Evolutionary conservation across 163 green algal species (phyloP), one percentile per base, ranked within the genome.

Genomic region (Prototheca wickerhamii): DNA sequence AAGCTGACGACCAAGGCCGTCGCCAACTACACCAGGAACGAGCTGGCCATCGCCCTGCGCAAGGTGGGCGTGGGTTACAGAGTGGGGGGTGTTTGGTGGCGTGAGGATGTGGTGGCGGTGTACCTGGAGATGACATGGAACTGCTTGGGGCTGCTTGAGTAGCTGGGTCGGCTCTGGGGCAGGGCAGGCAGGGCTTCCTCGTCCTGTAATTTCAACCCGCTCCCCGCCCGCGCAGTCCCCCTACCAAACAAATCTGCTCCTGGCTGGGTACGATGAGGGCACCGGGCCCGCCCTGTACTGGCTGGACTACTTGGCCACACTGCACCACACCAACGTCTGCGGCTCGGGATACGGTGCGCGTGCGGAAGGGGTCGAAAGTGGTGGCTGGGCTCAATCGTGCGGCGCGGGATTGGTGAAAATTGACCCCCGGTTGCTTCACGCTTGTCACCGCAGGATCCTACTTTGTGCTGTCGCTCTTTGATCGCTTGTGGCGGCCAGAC

Each of bases 221-320:
- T 44, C 37, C 37, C 15, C 37, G 10, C 15, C 28, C 4, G 17
- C 72, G 59, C 82, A 96, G 90, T 86, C 82, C 0, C 88, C 92
- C 0, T 98, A 98, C 73, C 72, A 92, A 35, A 84, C 77, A 66
- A 98, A 98, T 79, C 64, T 98, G 62, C 75, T 98, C 23, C 65
- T 98, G 29, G 93, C 89, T 8, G 93, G 93, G 0, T 98, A 82
- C 67, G 93, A 99, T 66, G 77, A 95, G 63, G 76, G 66, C 17
- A 73, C 71, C 8, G 80, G 77, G 15, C 71, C 93, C 2, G 80
- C 82, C 0, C 76, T 99, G 50, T 99, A 97, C 76, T 98, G 88
- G 88, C 76, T 96, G 54, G 94, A 99, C 81, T 98, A 99, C 80
- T 80, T 99, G 31, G 93, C 89, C 20, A 98, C 93, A 2, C 76